Percentiles rank a stretch among this genome's conserved stretches.
Conservation (phyloP, 306 rosid genomes). For the Dryas drummondii region DNA sequence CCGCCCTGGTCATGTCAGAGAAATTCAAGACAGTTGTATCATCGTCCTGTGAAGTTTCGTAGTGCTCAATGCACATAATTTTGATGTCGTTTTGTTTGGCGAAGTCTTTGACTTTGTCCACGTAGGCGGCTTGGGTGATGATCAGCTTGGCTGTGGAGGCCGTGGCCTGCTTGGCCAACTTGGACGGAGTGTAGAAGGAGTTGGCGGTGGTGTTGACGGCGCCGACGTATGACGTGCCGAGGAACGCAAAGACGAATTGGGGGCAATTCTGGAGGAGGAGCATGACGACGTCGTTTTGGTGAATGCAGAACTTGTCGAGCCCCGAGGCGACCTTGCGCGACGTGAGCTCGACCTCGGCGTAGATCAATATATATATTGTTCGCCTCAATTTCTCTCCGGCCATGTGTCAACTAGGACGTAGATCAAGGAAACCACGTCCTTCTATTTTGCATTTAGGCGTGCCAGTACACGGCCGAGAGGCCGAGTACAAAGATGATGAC, state of each 20-base stretch:
- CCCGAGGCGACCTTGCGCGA: constrained; percentile 59
- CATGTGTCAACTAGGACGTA: too few relatives aligned
- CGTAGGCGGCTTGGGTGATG: constrained; percentile 43
- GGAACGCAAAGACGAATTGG: constrained; percentile 59
- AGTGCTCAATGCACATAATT: constrained; percentile 38
- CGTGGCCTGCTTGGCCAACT: constrained; percentile 52
- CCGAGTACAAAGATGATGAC: too few relatives aligned
- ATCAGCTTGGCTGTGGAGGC: constrained; percentile 49
- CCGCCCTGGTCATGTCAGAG: constrained; percentile 32
- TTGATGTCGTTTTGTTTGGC: constrained; percentile 24
- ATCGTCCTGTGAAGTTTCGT: neutral
- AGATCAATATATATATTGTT: too few relatives aligned
- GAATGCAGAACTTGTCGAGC: constrained; percentile 47
- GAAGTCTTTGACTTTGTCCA: constrained; percentile 43
- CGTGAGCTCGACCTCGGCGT: constrained; percentile 48
- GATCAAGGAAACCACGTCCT: too few relatives aligned
- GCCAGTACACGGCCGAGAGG: too few relatives aligned
- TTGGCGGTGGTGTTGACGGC: constrained; percentile 62
- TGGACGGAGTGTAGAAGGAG: constrained; percentile 59
- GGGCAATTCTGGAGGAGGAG: constrained; percentile 75
- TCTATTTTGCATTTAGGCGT: too few relatives aligned
- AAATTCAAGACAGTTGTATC: constrained; percentile 22
- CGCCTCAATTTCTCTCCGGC: too few relatives aligned
- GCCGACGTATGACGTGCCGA: constrained; percentile 60
- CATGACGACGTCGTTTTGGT: constrained; percentile 63